Evolutionary conservation across 2,329 filamentous ascomycete species (phyloP), one percentile per base, ranked within the genome.

Genomic region (Chalaropsis thielavioides): DNA sequence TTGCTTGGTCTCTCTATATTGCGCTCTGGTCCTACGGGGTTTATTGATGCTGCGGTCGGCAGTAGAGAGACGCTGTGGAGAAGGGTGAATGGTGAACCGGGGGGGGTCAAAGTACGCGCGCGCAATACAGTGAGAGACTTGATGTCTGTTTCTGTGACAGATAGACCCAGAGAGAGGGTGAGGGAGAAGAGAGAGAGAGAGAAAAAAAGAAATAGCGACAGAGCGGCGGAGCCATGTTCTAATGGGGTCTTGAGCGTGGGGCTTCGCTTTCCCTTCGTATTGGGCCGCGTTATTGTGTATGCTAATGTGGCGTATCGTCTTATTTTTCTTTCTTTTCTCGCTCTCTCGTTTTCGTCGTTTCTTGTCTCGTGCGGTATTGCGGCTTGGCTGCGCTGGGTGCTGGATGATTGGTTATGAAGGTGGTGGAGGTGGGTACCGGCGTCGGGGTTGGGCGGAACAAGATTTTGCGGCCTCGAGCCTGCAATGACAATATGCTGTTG

Each of bases 161-260:
- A 19, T 22, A 6, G 15, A 31, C 17, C 2, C 22, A 35, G 27
- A 56, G 51, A 24, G 22, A 31, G 27, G n/a, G 24, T 17, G 11
- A 27, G 13, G 31, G 11, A 56, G 41, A 35, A 56, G 8, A 27
- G 22, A 13, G 24, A 56, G 49, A 56, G 27, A 17, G 49, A 56
- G 27, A 56, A 11, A 56, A 56, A 56, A 31, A 17, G 51, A 22
- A n/a, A n/a, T n/a, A 56, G 51, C 51, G 51, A 22, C 51, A n/a
- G 51, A 56, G 51, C 51, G 51, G 51, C 51, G 51, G 51, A 56
- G 51, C 22, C 51, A 27, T 56, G 22, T 56, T 27, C 51, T 31
- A 56, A 56, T 56, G 51, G 51, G 27, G 51, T 56, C 51, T 56
- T 56, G 51, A 31, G 51, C 51, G 51, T 56, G 51, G 51, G 51